Conservation (phyloP, 495 filamentous ascomycete species). For the Bathelium albidoporum region DNA sequence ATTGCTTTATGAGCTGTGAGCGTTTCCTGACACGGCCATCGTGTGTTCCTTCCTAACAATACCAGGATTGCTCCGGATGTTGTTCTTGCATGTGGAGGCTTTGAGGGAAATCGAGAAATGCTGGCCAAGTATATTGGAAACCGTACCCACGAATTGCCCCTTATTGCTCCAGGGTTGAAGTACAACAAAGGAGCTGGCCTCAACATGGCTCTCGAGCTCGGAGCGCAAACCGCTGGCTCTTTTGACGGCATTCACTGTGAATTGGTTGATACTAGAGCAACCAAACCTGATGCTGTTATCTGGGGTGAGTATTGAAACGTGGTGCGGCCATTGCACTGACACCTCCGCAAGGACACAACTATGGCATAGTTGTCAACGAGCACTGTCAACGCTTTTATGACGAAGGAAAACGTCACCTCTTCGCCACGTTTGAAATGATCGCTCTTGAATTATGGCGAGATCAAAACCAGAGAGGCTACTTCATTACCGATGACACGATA, state of each 20-base stretch:
- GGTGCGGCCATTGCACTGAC: neutral
- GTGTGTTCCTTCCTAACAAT: neutral
- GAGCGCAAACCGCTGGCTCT: slow-evolving; percentile 19
- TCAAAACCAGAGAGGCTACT: slow-evolving; percentile 22
- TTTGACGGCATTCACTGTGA: slow-evolving; percentile 24
- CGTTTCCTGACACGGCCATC: neutral
- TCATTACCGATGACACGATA: slow-evolving; percentile 21
- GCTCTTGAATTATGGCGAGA: slow-evolving; percentile 22
- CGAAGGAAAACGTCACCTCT: slow-evolving; percentile 24
- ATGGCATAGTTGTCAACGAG: slow-evolving; percentile 22
- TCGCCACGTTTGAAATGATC: slow-evolving; percentile 24
- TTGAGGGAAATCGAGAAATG: slow-evolving; percentile 24
- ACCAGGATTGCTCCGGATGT: slow-evolving; percentile 6
- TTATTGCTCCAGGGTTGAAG: slow-evolving; percentile 22
- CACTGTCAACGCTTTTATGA: slow-evolving; percentile 24
- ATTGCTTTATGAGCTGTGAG: slow-evolving; percentile 16
- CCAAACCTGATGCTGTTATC: slow-evolving; percentile 21
- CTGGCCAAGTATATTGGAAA: slow-evolving; percentile 20
- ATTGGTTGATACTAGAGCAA: slow-evolving; percentile 19
- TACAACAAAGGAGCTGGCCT: slow-evolving; percentile 20
- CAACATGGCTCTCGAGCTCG: slow-evolving; percentile 19
- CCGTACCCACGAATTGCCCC: slow-evolving; percentile 16
- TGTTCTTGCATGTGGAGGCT: slow-evolving; percentile 20
- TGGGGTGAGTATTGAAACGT: slow-evolving; percentile 10
- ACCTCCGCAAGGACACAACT: slow-evolving; percentile 12